These are phyloP conservation scores for Penicillium samsonianum DNA, from an alignment of 495 filamentous ascomycete genomes.

Conservation along the genomic window DNA sequence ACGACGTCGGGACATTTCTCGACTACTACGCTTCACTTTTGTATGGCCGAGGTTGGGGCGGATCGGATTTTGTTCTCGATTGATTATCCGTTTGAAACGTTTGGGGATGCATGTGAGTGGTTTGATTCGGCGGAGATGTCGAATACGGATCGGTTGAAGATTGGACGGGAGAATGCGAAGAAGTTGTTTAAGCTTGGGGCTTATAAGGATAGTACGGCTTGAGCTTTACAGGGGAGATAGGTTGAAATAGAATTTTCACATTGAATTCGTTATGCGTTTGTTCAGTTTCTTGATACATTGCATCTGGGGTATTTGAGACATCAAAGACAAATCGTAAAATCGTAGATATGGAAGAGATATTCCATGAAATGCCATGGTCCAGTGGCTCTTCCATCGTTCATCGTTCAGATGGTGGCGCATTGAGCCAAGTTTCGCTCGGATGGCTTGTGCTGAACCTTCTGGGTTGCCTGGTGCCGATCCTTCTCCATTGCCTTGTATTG, in stretches of 20 bases:
- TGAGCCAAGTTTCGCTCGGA: too few relatives aligned
- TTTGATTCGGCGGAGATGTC: conserved; percentile 53
- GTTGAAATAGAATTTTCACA: not conserved
- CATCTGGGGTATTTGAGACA: conserved; percentile 4
- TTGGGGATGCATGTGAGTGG: conserved; percentile 56
- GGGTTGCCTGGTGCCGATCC: not conserved
- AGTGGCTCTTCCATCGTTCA: too few relatives aligned
- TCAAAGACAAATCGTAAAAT: not conserved
- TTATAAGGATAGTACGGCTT: conserved; percentile 44
- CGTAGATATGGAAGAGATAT: not conserved
- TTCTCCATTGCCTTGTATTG: not conserved
- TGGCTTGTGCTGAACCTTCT: too few relatives aligned
- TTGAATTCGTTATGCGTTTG: not conserved
- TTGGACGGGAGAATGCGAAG: conserved; percentile 57
- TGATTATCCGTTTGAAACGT: conserved; percentile 56
- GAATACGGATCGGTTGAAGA: conserved; percentile 45
- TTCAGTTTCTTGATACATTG: not conserved
- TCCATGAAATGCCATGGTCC: not conserved
- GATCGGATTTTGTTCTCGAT: conserved; percentile 52
- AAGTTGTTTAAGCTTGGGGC: conserved; percentile 50
- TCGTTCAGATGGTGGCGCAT: not conserved
- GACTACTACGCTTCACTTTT: conserved; percentile 54
- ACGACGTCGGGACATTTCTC: conserved; percentile 65
- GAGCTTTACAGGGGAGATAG: conserved; percentile 1
- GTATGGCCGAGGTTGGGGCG: conserved; percentile 44